A percentile compares a stretch with the other conserved stretches of the same genome.
These are phyloP conservation scores for Nannizziopsis arthrosporioides DNA, from an alignment of 2,329 filamentous ascomycete species.

Conservation along the genomic window DNA sequence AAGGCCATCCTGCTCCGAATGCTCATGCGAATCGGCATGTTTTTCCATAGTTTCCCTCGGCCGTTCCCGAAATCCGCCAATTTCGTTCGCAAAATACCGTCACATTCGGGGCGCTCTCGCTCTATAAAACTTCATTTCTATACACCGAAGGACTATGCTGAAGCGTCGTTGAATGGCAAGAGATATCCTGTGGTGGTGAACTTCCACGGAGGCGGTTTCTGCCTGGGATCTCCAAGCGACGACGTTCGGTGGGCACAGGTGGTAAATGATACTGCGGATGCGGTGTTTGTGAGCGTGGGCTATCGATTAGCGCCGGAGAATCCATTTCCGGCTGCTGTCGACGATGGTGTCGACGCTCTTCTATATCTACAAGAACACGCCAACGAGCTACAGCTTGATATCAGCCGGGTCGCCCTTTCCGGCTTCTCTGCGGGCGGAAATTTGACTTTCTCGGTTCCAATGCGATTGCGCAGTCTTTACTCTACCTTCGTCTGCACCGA, in stretches of 20 bases:
- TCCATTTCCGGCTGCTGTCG: slow-evolving; percentile 52
- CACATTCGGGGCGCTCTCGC: slow-evolving; percentile 35
- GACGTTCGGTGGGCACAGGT: slow-evolving; percentile 49
- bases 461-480: slow-evolving; percentile 36
- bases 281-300: slow-evolving; percentile 50
- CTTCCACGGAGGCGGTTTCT: slow-evolving; percentile 55
- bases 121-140: slow-evolving; percentile 45
- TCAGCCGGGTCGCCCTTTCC: slow-evolving; percentile 45
- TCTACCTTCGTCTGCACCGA: slow-evolving; percentile 9
- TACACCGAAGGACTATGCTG: slow-evolving; percentile 38
- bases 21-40: slow-evolving; percentile 58
- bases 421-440: slow-evolving; percentile 55
- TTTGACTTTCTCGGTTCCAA: slow-evolving; percentile 49
- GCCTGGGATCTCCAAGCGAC: slow-evolving; percentile 47
- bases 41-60: slow-evolving; percentile 50
- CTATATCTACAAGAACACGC: slow-evolving; percentile 48
- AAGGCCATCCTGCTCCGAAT: slow-evolving; percentile 56
- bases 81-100: slow-evolving; percentile 45
- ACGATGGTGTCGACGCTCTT: slow-evolving; percentile 52
- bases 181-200: slow-evolving; percentile 50
- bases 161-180: slow-evolving; percentile 27
- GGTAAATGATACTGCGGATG: slow-evolving; percentile 45
- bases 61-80: slow-evolving; percentile 49
- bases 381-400: slow-evolving; percentile 45
- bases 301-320: slow-evolving; percentile 51